Evolutionary conservation across 2,329 filamentous ascomycete species (phyloP).

Genomic region (Colletotrichum phormii): DNA sequence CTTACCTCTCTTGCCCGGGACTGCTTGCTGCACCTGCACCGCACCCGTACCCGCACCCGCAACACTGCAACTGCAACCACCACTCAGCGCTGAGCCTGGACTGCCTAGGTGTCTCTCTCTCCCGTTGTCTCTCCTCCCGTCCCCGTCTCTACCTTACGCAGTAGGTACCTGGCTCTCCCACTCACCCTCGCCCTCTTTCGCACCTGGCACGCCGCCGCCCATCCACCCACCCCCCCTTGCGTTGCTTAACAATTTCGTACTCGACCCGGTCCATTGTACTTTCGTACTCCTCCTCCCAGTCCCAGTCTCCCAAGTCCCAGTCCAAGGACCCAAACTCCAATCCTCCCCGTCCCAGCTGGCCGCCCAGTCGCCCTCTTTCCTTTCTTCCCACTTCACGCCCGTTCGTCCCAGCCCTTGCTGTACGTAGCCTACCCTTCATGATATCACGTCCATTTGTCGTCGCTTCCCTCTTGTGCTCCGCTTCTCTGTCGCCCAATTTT

Average conservation of each 20-base stretch:
- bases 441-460: constrained; percentile 31
- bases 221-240: background rate
- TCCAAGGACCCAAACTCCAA: constrained; percentile 21
- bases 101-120: background rate
- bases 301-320: background rate
- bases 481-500: constrained; percentile 9
- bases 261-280: constrained; percentile 22
- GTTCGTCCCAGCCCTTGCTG: constrained; percentile 35
- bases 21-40: background rate
- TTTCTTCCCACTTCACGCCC: constrained; percentile 27
- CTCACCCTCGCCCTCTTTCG: constrained; percentile 4
- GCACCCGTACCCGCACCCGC: background rate
- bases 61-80: background rate
- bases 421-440: constrained; percentile 33
- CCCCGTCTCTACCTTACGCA: too few relatives aligned
- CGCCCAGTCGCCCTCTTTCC: constrained; percentile 16
- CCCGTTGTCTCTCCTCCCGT: background rate
- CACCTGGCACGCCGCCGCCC: background rate
- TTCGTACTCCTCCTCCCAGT: background rate
- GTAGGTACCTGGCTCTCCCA: background rate
- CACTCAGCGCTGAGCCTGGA: background rate
- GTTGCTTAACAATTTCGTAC: constrained; percentile 35
- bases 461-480: constrained; percentile 24
- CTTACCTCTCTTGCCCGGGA: too few relatives aligned
- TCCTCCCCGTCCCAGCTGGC: constrained; percentile 25